phyloP scores from a whole-genome alignment of 352 stramenopile species.

The Albugo laibachii region DNA sequence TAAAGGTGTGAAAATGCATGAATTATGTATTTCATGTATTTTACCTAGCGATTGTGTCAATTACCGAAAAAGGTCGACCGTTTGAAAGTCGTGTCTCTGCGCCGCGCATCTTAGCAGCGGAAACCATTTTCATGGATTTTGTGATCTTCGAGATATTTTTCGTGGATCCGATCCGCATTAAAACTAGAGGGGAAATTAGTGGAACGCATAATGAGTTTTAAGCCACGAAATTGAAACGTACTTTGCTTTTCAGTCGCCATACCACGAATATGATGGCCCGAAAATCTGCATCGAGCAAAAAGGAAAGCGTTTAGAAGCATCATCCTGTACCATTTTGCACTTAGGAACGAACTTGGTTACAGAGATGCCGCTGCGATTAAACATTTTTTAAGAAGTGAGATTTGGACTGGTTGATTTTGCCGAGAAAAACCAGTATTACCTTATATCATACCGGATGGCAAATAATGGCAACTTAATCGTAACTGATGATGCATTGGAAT shows the following conservation, averaged over 20 bases:
- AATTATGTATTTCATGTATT: not conserved
- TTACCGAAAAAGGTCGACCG: slow-evolving; percentile 63
- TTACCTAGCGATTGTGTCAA: not conserved
- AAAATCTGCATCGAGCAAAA: slow-evolving; percentile 17
- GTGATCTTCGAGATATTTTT: slow-evolving; percentile 99
- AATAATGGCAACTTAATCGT: too few relatives aligned
- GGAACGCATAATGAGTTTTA: not conserved
- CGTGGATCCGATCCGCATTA: slow-evolving; percentile 94
- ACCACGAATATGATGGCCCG: slow-evolving; percentile 70
- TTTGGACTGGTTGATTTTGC: too few relatives aligned
- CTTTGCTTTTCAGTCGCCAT: slow-evolving; percentile 98
- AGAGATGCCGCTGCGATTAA: too few relatives aligned
- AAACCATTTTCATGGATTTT: slow-evolving; percentile 99
- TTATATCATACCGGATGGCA: too few relatives aligned
- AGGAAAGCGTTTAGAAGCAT: too few relatives aligned
- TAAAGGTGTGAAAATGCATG: slow-evolving; percentile 1
- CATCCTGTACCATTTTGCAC: too few relatives aligned
- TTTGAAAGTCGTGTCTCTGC: slow-evolving; percentile 82
- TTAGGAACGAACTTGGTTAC: too few relatives aligned
- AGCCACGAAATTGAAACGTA: slow-evolving; percentile 17
- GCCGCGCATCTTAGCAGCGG: slow-evolving; percentile 95
- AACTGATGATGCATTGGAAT: too few relatives aligned
- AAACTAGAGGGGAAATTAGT: slow-evolving; percentile 17
- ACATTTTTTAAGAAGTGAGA: too few relatives aligned
- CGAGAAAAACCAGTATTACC: too few relatives aligned